A percentile compares a stretch with the other conserved stretches of the same genome.
Evolutionary conservation across 257 asterid species (phyloP).

Genomic region (Nicotiana attenuata): DNA sequence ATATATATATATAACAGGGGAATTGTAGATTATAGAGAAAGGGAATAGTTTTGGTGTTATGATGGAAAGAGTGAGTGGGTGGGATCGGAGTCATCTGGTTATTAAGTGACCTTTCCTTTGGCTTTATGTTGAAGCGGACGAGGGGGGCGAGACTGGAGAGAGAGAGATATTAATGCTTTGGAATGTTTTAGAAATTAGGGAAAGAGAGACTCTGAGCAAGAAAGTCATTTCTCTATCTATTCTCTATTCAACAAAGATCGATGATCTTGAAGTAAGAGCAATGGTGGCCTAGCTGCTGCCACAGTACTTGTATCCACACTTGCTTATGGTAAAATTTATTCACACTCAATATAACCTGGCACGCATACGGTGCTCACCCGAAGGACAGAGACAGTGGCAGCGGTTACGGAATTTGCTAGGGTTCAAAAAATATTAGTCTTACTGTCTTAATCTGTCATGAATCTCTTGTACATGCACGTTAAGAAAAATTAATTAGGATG

Average conservation of each 20-base stretch:
- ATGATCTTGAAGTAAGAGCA: not conserved
- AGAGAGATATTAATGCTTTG: conserved; percentile 28
- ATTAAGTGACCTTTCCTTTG: conserved; percentile 17
- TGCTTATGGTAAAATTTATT: not conserved
- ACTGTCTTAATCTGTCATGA: no score
- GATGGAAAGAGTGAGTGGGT: conserved; percentile 24
- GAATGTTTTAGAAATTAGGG: conserved; percentile 42
- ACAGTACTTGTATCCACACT: not conserved
- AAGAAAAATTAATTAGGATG: no score
- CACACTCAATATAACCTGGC: no score
- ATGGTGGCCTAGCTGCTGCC: not conserved
- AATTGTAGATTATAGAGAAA: not conserved
- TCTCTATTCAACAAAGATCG: not conserved
- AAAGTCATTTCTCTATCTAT: not conserved
- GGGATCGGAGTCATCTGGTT: conserved; percentile 35
- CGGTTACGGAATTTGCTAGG: no score
- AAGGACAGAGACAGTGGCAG: no score
- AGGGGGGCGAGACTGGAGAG: conserved; percentile 40
- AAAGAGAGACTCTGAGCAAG: not conserved
- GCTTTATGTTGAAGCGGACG: conserved; percentile 45
- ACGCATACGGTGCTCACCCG: no score
- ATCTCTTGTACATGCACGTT: no score
- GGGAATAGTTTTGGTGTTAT: not conserved
- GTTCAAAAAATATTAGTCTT: no score
- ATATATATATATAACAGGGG: not conserved